Conservation (phyloP, 139 green algal species). For the Dunaliella primolecta region DNA sequence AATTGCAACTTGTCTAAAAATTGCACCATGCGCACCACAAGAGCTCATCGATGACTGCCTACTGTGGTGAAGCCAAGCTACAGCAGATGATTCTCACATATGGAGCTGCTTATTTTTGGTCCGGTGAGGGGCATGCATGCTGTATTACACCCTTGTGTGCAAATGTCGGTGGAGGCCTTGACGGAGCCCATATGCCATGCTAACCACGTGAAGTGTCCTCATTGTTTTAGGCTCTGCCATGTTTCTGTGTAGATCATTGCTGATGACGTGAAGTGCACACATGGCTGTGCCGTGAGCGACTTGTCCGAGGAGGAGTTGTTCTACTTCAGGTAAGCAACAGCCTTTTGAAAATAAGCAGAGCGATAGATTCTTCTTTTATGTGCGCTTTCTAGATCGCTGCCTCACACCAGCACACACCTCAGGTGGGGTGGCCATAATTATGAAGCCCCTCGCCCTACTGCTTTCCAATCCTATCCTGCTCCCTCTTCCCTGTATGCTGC, state of each 20-base stretch:
- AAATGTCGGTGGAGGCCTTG: no score
- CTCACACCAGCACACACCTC: neutral
- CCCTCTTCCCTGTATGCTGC: no score
- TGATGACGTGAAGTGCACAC: constrained; percentile 98
- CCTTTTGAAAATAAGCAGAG: neutral
- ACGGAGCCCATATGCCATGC: neutral
- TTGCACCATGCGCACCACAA: no score
- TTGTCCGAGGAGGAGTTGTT: constrained; percentile 98
- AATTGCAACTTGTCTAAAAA: no score
- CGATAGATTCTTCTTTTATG: neutral
- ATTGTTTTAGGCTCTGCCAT: neutral
- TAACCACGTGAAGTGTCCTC: neutral
- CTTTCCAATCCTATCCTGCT: no score
- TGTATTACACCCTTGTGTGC: no score
- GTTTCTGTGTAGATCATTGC: constrained; percentile 83
- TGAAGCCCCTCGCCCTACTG: neutral
- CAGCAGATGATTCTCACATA: no score
- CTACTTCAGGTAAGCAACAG: constrained; percentile 80
- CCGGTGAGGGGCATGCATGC: no score
- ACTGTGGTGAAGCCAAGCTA: no score
- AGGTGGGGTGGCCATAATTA: neutral
- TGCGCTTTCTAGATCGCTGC: neutral
- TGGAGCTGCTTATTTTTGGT: no score
- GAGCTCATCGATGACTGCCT: no score
- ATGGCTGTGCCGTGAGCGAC: constrained; percentile 94